Base-by-base conservation (phyloP, 495 filamentous ascomycete species). In the Mycothermus thermophilus region DNA sequence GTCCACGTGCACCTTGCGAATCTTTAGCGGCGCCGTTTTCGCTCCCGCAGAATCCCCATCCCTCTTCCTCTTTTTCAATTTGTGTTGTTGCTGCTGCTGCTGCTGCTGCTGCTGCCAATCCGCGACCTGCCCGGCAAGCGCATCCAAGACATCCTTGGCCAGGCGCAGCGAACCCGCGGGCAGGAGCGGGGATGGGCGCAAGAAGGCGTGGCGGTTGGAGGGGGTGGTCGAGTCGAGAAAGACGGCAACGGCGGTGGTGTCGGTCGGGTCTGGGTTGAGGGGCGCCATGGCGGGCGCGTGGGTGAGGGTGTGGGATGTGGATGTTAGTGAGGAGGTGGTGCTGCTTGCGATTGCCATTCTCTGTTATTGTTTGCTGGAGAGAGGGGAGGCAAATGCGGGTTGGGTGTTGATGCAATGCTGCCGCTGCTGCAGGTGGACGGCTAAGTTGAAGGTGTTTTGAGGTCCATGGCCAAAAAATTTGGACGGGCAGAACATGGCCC, bases 1-100 rank as follows among this genome's bases (percentile, higher is more conserved):
- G 18, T 93, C 77, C 19, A 81, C 64, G 54, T 96, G 77, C 14
- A 97, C 57, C 55, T 80, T 79, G 48, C 77, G 71, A 39, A 88
- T 58, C 41, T 79, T 80, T 39, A 88, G 51, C 13, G 72, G 54
- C 12, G 71, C 57, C 32, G 41, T 35, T 13, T 56, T 53, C 35
- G 55, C 44, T 6, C 11, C 22, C 22, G 32, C 25, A 5, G 22
- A 30, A 12, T 13, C 6, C 5, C 63, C 54, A 21, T 67, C 62
- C 5, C 70, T 55, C 55, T 83, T 85, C 39, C 79, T 66, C 59
- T 88, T 86, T 50, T 67, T 77, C 32, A 57, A 59, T 34, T 65
- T 60, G 35, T 66, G 68, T 41, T 72, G 63, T 42, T 72, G 63
- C 36, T 64, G 43, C 34, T 65, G 60, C 35, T 66, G 68, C 41